These are phyloP conservation scores for Paxillus ammoniavirescens DNA, from an alignment of 768 basidiomycete species.

Conservation along the genomic window DNA sequence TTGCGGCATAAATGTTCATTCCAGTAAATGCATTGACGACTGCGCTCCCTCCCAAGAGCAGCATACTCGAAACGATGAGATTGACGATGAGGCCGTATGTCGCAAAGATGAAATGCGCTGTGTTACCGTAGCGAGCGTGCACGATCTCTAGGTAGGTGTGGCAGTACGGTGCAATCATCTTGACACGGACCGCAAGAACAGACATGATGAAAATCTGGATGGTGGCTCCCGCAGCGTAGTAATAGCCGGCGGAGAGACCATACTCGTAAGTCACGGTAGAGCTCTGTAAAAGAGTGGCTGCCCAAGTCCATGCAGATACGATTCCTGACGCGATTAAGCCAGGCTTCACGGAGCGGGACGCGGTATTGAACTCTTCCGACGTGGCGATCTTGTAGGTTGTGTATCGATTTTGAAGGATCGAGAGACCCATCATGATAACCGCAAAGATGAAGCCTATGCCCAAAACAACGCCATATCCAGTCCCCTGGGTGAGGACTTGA, in stretches of 20 bases:
- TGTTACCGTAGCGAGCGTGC: slow-evolving; percentile 27
- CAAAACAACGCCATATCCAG: slow-evolving; percentile 30
- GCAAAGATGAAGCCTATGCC: slow-evolving; percentile 30
- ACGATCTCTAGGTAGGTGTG: slow-evolving; percentile 39
- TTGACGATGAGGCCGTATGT: slow-evolving; percentile 22
- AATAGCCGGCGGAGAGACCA: slow-evolving; percentile 25
- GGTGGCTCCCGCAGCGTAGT: slow-evolving; percentile 29
- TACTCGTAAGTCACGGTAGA: slow-evolving; percentile 32
- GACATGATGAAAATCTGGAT: slow-evolving; percentile 26
- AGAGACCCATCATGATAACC: slow-evolving; percentile 27
- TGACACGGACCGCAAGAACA: slow-evolving; percentile 27
- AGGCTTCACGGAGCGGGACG: slow-evolving; percentile 20
- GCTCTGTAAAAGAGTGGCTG: slow-evolving; percentile 28
- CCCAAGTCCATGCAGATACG: slow-evolving; percentile 32
- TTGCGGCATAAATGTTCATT: slow-evolving; percentile 38
- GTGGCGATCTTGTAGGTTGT: slow-evolving; percentile 24
- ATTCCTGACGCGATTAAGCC: slow-evolving; percentile 17
- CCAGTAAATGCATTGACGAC: slow-evolving; percentile 40
- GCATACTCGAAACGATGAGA: slow-evolving; percentile 33
- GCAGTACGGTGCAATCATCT: slow-evolving; percentile 34
- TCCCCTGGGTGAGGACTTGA: slow-evolving; percentile 23
- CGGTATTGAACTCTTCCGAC: slow-evolving; percentile 31
- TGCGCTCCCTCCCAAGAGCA: slow-evolving; percentile 39
- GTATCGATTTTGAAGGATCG: slow-evolving; percentile 25
- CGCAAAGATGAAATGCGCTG: slow-evolving; percentile 28